Base-by-base conservation (phyloP, 805 yeast species). In the Zygosaccharomyces gambellarensis region DNA sequence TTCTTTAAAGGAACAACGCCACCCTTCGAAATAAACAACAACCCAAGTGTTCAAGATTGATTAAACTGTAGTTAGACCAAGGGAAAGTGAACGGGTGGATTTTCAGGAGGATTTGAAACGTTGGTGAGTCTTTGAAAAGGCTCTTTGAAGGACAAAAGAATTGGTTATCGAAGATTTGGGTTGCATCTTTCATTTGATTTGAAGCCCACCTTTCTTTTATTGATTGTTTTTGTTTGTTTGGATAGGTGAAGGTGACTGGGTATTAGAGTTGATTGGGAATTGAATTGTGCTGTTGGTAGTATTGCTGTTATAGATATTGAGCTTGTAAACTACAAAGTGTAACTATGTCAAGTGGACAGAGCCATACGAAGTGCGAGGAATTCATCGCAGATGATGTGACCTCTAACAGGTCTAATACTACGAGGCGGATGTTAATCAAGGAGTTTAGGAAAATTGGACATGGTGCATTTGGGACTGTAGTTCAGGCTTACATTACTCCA, bases 391-490 rank as follows among this genome's bases (percentile, higher is more conserved):
- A 79, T 52, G 81, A 78, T 62, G 92, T 86, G 42, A 78, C 83
- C 31, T 78, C 83, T 46, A 83, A 82, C 62, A 71, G 73, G 47
- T 75, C 83, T 2, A 76, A 77, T 40, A 64, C 68, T 11, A 69
- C 77, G 5, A 72, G 74, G 57, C 79, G 81, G 46, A 86, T 86
- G 92, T 70, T 80, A 31, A 78, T 87, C 21, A 79, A 76, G 56
- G 92, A 87, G 60, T 80, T 82, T 62, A 82, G 82, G 50, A 80
- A 81, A 60, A 84, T 87, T 45, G 95, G 95, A 9, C 88, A 86
- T 67, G 95, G 95, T 38, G 94, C 94, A 4, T 87, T 87, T 62
- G 95, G 95, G 34, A 85, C 88, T 2, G 95, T 87, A 8, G 83
- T 84, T 11, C 90, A 85, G 62, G 92, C 94, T 1, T 79, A 80